Conservation (phyloP, 257 asterid genomes). For the Jacaranda mimosifolia region DNA sequence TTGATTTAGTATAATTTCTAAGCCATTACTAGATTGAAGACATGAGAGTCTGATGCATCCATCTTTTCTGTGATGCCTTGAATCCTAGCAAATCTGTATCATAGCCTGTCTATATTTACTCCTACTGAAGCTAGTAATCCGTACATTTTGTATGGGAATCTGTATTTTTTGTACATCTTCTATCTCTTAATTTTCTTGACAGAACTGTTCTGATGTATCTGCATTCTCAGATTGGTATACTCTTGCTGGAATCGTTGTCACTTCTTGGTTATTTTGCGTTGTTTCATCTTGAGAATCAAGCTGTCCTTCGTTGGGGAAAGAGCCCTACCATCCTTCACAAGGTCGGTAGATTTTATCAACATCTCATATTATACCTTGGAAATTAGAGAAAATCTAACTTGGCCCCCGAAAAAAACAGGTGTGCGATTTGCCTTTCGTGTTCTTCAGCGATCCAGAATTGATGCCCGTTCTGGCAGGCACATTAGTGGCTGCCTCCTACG, state of each 20-base stretch:
- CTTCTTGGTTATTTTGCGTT: slow-evolving; percentile 92
- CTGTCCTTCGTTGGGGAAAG: slow-evolving; percentile 99
- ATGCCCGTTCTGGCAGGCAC: slow-evolving; percentile 93
- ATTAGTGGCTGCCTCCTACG: slow-evolving; percentile 83
- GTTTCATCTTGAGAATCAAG: slow-evolving; percentile 92
- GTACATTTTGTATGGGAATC: no score
- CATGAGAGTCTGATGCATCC: no score
- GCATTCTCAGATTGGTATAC: slow-evolving; percentile 69
- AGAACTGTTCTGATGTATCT: slow-evolving; percentile 14
- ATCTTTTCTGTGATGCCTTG: no score
- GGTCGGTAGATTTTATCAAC: slow-evolving; percentile 48
- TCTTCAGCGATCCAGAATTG: slow-evolving; percentile 93
- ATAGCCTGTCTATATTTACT: no score
- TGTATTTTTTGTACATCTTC: not conserved
- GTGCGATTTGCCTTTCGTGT: slow-evolving; percentile 91
- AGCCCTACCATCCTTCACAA: slow-evolving; percentile 98
- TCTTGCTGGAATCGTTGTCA: slow-evolving; percentile 83
- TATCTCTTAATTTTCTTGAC: slow-evolving; percentile 19
- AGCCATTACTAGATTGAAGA: no score
- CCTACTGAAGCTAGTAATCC: no score
- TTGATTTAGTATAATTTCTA: no score
- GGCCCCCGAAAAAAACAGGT: slow-evolving; percentile 57
- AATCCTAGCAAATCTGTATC: no score
- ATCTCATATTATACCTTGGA: slow-evolving; percentile 1
- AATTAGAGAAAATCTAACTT: slow-evolving; percentile 39